Evolutionary conservation across 2,329 filamentous ascomycete genomes (phyloP).

Genomic region (Fusarium nanum): DNA sequence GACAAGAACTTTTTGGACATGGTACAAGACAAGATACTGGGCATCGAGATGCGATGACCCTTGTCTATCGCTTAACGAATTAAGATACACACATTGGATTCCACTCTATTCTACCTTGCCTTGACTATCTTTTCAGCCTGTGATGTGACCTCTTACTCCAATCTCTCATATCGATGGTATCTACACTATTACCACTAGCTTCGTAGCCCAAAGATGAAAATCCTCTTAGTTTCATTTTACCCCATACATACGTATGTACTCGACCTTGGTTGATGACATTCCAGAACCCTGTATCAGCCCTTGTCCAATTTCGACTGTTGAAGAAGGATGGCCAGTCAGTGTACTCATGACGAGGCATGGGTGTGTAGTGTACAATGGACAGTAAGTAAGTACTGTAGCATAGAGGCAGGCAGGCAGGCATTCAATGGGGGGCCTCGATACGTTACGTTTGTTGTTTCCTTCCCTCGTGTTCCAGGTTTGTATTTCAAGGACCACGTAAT

Average conservation of each 20-base stretch:
- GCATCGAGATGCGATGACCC: slow-evolving; percentile 8
- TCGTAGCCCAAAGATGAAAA: neutral
- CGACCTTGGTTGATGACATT: slow-evolving; percentile 28
- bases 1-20: neutral
- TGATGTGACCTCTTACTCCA: neutral
- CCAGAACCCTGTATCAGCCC: slow-evolving; percentile 21
- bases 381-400: neutral
- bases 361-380: slow-evolving; percentile 4
- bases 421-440: neutral
- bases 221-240: slow-evolving; percentile 25
- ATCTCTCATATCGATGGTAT: neutral
- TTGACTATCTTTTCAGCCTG: neutral
- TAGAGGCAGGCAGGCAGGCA: neutral
- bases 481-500: neutral
- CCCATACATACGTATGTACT: slow-evolving; percentile 17
- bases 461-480: neutral
- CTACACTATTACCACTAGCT: slow-evolving; percentile 2
- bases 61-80: slow-evolving; percentile 22
- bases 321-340: neutral
- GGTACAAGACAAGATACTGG: neutral
- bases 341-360: neutral
- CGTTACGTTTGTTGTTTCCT: slow-evolving; percentile 8
- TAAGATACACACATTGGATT: slow-evolving; percentile 25
- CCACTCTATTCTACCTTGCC: neutral
- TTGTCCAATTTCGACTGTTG: slow-evolving; percentile 24